A percentile compares a stretch with the other conserved stretches of the same genome.
Conservation (phyloP, 2,329 filamentous ascomycete genomes). For the Biscogniauxia marginata region DNA sequence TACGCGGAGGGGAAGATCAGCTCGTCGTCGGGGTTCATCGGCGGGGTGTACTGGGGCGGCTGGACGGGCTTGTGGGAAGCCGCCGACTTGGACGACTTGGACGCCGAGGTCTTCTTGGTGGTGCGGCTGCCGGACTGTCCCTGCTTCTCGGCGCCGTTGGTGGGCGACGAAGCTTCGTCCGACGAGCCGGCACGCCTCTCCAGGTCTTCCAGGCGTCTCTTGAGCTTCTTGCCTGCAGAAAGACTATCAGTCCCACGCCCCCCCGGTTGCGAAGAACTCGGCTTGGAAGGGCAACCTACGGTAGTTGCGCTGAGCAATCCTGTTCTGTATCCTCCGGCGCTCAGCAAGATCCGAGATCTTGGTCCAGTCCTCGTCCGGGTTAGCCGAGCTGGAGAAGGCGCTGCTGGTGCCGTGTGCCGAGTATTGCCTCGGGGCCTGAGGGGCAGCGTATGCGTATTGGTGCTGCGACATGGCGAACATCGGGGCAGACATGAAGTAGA, state of each 20-base stretch:
- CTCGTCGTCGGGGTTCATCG: constrained; percentile 62
- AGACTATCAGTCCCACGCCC: constrained; percentile 1
- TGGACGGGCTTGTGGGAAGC: constrained; percentile 38
- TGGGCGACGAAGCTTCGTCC: constrained; percentile 37
- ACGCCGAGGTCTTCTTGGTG: constrained; percentile 44
- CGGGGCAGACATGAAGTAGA: constrained; percentile 15
- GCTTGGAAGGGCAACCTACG: constrained; percentile 53
- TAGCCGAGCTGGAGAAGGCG: constrained; percentile 90
- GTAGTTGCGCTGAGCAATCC: constrained; percentile 97
- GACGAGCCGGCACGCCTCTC: constrained; percentile 70
- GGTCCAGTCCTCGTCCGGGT: constrained; percentile 97
- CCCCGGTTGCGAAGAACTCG: constrained; percentile 1
- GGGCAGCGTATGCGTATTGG: constrained; percentile 40
- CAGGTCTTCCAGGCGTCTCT: constrained; percentile 82
- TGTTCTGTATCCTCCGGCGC: constrained; percentile 90
- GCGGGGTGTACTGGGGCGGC: constrained; percentile 60
- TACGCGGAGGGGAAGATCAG: constrained; percentile 60
- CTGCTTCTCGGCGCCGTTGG: constrained; percentile 39
- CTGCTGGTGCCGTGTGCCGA: constrained; percentile 79
- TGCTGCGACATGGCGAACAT: constrained; percentile 47
- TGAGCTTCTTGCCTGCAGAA: constrained; percentile 78
- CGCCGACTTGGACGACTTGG: constrained; percentile 43
- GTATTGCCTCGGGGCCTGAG: constrained; percentile 60
- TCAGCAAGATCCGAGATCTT: constrained; percentile 98
- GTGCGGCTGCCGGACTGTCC: constrained; percentile 33